Conservation (phyloP, 164 flowering plant species). For the Vitis riparia region DNA sequence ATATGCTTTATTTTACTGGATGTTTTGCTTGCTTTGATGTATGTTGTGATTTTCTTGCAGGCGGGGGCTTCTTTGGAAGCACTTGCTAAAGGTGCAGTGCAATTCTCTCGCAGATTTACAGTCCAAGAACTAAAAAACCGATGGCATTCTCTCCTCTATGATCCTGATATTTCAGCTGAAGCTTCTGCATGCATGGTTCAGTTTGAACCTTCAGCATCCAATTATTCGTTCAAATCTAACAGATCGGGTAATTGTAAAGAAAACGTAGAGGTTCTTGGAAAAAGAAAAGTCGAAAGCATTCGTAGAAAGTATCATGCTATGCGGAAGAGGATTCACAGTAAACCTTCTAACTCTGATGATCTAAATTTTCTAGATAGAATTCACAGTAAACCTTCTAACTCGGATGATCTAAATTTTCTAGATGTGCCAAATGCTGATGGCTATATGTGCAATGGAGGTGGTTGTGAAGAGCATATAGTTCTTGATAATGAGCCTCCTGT, state of each 20-base stretch:
- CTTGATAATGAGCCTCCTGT: constrained; percentile 13
- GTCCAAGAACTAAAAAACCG: constrained; percentile 66
- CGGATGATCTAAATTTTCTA: constrained; percentile 32
- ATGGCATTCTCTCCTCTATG: constrained; percentile 83
- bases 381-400: constrained; percentile 30
- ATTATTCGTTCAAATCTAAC: constrained; percentile 22
- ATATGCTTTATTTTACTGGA: neutral
- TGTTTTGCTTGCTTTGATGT: neutral
- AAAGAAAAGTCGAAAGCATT: constrained; percentile 62
- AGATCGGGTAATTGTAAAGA: constrained; percentile 28
- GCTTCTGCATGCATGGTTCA: constrained; percentile 60
- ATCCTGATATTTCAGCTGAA: constrained; percentile 55
- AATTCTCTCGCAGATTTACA: constrained; percentile 67
- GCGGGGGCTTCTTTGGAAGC: constrained; percentile 94
- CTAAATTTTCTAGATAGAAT: constrained; percentile 21
- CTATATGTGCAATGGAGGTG: constrained; percentile 24
- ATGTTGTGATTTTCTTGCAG: constrained; percentile 30
- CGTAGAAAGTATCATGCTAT: constrained; percentile 56
- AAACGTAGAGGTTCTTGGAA: constrained; percentile 22
- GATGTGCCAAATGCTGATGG: constrained; percentile 26
- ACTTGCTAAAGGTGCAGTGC: constrained; percentile 89
- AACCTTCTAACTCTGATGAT: constrained; percentile 30
- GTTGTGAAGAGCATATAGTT: constrained; percentile 3
- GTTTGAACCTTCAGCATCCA: constrained; percentile 39
- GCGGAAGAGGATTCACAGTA: constrained; percentile 56